Percentiles rank a stretch among this genome's conserved stretches.
phyloP scores from a whole-genome alignment of 345 rosid genomes.

The Isatis tinctoria region DNA sequence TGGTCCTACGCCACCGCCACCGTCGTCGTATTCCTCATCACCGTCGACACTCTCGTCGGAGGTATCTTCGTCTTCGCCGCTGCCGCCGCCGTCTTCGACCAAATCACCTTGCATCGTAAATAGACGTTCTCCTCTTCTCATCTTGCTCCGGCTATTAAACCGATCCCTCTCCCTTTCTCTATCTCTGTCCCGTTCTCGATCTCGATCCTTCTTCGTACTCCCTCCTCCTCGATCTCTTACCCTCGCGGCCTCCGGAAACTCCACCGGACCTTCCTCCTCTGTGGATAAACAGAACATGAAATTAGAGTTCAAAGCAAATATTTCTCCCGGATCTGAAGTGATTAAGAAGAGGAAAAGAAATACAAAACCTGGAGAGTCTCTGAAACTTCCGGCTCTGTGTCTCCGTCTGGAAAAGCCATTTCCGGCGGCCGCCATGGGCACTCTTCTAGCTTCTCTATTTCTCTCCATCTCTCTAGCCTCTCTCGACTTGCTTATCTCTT shows the following conservation, averaged over 20 bases:
- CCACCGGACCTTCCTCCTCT: slow-evolving; percentile 85
- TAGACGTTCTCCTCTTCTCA: slow-evolving; percentile 76
- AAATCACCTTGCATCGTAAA: slow-evolving; percentile 59
- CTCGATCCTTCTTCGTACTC: slow-evolving; percentile 60
- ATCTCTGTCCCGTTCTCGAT: slow-evolving; percentile 64
- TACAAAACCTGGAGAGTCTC: slow-evolving; percentile 81
- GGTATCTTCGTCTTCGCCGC: slow-evolving; percentile 55
- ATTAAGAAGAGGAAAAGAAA: background rate
- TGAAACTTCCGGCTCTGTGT: slow-evolving; percentile 63
- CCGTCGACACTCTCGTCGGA: slow-evolving; percentile 92
- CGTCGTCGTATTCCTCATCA: slow-evolving; percentile 83
- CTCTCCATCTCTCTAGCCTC: slow-evolving; percentile 57
- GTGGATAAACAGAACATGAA: slow-evolving; percentile 11
- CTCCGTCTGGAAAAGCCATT: slow-evolving; percentile 76
- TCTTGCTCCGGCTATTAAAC: slow-evolving; percentile 63
- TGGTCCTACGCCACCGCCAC: slow-evolving; percentile 37
- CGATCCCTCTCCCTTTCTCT: slow-evolving; percentile 78
- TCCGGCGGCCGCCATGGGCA: slow-evolving; percentile 53
- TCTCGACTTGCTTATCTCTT: slow-evolving; percentile 34
- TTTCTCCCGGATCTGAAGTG: slow-evolving; percentile 23
- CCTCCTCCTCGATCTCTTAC: slow-evolving; percentile 66
- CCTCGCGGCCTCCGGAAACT: slow-evolving; percentile 78
- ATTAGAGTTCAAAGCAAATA: background rate
- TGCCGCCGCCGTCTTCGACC: slow-evolving; percentile 33
- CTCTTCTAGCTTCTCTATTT: slow-evolving; percentile 85